Evolutionary conservation across 257 asterid species (phyloP), one percentile per base, ranked within the genome.

Genomic region (Nicotiana obtusifolia): DNA sequence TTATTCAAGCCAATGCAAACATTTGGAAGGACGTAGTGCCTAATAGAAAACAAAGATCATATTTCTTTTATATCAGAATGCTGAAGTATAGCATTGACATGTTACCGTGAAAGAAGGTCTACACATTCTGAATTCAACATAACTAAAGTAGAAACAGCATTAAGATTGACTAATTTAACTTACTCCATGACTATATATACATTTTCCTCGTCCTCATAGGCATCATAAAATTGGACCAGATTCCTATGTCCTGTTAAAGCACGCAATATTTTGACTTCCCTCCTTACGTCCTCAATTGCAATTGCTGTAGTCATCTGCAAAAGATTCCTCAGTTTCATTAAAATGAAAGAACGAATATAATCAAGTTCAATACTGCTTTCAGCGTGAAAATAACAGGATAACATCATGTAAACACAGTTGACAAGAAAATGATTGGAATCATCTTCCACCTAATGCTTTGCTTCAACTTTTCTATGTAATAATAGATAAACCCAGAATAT

Each of bases 251-350:
- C 96, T 1, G 93, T 89, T 41, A 91, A 82, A 28, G 94, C 94
- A 47, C 92, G 88, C 76, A 91, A 81, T 44, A 90, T 91, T 82
- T 87, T 90, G 84, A 91, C 94, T 83, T 91, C 96, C 82, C 94
- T 84, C 78, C 96, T 84, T 54, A 89, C 94, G 13, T 91, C 96
- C 85, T 91, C 96, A 22, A 91, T 81, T 41, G 96, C 90, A 76
- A 90, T 91, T 56, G 93, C 91, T 6, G 96, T 91, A 28, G 91
- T 88, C 96, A 91, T 90, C 96, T 91, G 90, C 88, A 86, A 13
- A 78, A 81, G 28, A 66, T 31, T 83, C 54, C 65, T 37, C 59
- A 22, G 56, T 60, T 64, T 26, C 10, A 57, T 78, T 26, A 85
- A 66, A 76, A 49, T 15, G 3, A 78, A 81, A 64, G 44, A 61